phyloP scores from a whole-genome alignment of 2,329 filamentous ascomycete genomes.

The Thyridium curvatum region DNA sequence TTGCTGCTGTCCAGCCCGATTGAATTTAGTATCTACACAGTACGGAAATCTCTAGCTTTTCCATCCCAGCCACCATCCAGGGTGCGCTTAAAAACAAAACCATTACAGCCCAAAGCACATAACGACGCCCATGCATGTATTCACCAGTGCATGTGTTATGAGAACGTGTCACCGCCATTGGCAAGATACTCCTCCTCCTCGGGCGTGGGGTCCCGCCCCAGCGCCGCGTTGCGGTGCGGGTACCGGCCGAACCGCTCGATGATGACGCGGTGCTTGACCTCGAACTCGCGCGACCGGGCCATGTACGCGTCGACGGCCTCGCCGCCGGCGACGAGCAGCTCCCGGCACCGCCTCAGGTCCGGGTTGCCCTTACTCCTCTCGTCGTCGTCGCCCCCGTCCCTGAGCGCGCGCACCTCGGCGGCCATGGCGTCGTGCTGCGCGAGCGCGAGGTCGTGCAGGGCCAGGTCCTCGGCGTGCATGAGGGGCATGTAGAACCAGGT shows the following conservation, averaged over 20 bases:
- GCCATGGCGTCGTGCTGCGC: constrained; percentile 32
- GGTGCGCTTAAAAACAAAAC: too few relatives aligned
- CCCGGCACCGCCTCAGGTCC: constrained; percentile 12
- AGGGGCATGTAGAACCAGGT: constrained; percentile 56
- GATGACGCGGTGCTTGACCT: constrained; percentile 41
- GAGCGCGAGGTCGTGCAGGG: too few relatives aligned
- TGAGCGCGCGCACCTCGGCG: constrained; percentile 15
- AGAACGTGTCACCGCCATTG: constrained; percentile 33
- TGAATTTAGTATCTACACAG: too few relatives aligned
- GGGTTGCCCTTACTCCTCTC: constrained; percentile 18
- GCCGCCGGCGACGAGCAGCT: constrained; percentile 7
- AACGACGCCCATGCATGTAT: too few relatives aligned
- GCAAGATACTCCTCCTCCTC: constrained; percentile 46
- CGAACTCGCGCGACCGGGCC: constrained; percentile 21
- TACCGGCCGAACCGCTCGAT: constrained; percentile 50
- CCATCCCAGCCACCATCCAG: too few relatives aligned
- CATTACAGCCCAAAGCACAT: too few relatives aligned
- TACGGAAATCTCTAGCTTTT: too few relatives aligned
- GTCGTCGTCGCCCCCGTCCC: constrained; percentile 11
- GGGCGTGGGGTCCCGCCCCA: constrained; percentile 40
- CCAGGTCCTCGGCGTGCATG: constrained; percentile 48
- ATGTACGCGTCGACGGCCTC: constrained; percentile 17
- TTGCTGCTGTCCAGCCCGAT: too few relatives aligned
- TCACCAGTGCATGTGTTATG: too few relatives aligned
- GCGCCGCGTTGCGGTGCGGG: constrained; percentile 47